Base-by-base conservation (phyloP, 495 filamentous ascomycete genomes). In the Neurospora sp. region DNA sequence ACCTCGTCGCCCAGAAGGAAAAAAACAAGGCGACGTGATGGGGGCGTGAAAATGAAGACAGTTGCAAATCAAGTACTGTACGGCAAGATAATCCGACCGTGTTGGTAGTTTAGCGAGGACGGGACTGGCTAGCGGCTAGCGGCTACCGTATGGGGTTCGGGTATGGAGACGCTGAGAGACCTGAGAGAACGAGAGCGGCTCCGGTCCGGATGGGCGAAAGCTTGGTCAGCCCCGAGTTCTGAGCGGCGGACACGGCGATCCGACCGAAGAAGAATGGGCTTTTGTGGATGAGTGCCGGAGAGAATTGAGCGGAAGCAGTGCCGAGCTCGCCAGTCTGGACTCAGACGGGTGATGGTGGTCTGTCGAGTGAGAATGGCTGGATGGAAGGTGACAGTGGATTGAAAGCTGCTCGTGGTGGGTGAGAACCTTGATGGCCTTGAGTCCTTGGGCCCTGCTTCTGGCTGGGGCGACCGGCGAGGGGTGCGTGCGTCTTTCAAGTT, bases 401-500 rank as follows among this genome's bases (percentile, higher is more conserved):
- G 72, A 71, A 71, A 38, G 72, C 38, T 71, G 61, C 59, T 61
- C 42, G 46, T 74, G 61, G 41, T 39, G 72, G 59, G 40, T 74
- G 75, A 76, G 75, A 76, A 76, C 75, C 75, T 76, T 76, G 75
- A 76, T 71, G 75, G 75, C 71, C 69, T 46, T 69, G 42, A 4
- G 46, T 65, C 2, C 35, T 7, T 35, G 53, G 53, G 53, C 53
- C 53, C 53, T 61, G 53, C 53, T 61, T 35, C 27, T 61, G 53
- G 53, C 53, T 61, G 22, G 48, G 53, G 53, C 53, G 14, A 35
- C 53, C 53, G 27, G 53, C 27, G 27, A 65, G 27, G 53, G 53
- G 53, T 65, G 27, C 27, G 31, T 65, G 53, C 53, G 53, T 37
- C 53, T 65, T 65, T 31, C 27, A 31, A 31, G 27, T 31, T 35